Conservation (phyloP, 2,329 filamentous ascomycete genomes). For the Aspergillus caelatus region DNA sequence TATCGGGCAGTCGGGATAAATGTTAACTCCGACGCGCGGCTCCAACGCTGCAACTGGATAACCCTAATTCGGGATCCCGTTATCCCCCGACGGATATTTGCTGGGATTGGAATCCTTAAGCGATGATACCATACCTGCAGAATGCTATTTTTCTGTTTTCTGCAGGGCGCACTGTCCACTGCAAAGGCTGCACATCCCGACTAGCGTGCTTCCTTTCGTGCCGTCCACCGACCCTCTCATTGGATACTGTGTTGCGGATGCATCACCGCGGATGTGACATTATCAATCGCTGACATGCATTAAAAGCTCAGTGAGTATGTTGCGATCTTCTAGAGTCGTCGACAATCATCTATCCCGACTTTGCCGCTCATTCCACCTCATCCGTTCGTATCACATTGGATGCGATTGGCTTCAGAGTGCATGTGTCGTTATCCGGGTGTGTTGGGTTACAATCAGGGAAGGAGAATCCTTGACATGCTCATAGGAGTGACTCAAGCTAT, state of each 20-base stretch:
- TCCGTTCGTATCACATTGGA: background rate
- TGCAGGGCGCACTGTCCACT: slow-evolving; percentile 1
- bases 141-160: background rate
- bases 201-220: background rate
- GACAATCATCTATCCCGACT: background rate
- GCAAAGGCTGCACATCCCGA: background rate
- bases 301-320: background rate
- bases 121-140: background rate
- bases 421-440: background rate
- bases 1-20: background rate
- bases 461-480: background rate
- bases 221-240: background rate
- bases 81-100: background rate
- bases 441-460: background rate
- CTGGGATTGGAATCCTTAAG: background rate
- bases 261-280: background rate
- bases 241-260: background rate
- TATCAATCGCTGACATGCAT: slow-evolving; percentile 1
- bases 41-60: background rate
- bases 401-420: background rate
- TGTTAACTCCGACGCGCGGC: background rate
- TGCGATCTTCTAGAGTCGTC: background rate
- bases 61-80: slow-evolving; percentile 2
- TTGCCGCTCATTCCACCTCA: slow-evolving; percentile 3
- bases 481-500: background rate